Percentiles rank a stretch among this genome's conserved stretches.
Evolutionary conservation across 192 early-diverging fungal genomes (phyloP).

Genomic region (Backusella mclennaniae): DNA sequence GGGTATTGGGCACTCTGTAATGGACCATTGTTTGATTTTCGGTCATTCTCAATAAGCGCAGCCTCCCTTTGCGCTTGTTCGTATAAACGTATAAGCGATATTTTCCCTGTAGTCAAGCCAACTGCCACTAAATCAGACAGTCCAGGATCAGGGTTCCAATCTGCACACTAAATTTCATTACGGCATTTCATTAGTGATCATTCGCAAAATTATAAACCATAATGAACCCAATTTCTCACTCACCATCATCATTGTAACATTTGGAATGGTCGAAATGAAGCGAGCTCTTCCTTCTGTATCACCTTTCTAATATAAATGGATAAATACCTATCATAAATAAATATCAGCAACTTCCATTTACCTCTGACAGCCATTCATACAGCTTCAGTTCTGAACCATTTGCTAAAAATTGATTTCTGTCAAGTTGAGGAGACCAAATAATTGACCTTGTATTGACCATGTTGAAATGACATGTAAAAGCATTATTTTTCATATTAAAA

Average conservation of each 20-base stretch:
- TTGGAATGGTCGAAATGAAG: slow-evolving; percentile 24
- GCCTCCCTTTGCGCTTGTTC: slow-evolving; percentile 12
- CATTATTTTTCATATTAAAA: background rate
- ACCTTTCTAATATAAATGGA: background rate
- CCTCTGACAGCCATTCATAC: slow-evolving; percentile 48
- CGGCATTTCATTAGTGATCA: background rate
- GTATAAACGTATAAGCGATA: slow-evolving; percentile 52
- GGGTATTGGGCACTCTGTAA: slow-evolving; percentile 29
- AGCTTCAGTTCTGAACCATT: slow-evolving; percentile 54
- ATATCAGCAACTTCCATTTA: background rate
- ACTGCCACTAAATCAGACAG: slow-evolving; percentile 57
- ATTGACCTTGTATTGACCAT: slow-evolving; percentile 45
- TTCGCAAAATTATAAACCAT: background rate
- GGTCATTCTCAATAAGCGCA: background rate
- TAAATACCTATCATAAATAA: background rate
- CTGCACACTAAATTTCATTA: slow-evolving; percentile 49
- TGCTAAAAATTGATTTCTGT: slow-evolving; percentile 52
- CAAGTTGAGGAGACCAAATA: slow-evolving; percentile 54
- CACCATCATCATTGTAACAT: slow-evolving; percentile 36
- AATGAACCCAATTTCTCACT: background rate
- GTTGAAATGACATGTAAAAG: background rate
- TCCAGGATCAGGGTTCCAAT: slow-evolving; percentile 60
- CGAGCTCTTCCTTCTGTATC: slow-evolving; percentile 14
- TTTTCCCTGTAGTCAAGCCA: slow-evolving; percentile 57
- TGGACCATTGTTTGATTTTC: background rate